Base-by-base conservation (phyloP, 176 grass and related monocot genomes). In the Hsuehochloa calcarea region DNA sequence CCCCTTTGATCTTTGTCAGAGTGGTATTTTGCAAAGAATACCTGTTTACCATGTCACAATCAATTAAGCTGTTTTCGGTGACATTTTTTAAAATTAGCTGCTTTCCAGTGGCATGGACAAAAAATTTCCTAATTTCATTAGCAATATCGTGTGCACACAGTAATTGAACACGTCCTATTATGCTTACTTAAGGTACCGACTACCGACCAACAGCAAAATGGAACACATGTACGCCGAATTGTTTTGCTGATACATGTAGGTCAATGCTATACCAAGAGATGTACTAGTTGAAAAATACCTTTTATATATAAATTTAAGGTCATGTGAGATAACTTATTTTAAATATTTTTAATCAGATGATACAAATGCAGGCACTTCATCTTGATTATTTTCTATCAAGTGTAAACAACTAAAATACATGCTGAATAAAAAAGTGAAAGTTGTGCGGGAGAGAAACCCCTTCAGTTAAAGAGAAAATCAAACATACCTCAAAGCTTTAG, bases 401-500 rank as follows among this genome's bases (percentile, higher is more conserved):
- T 47, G 54, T 74, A 74, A 44, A 52, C 22, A 34, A 58, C 54
- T 80, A 67, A 51, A 69, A 79, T 78, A 66, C 26, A 70, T 34
- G 51, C 12, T 67, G 37, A 66, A 75, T 75, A 67, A 75, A n/a
- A 35, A n/a, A 81, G 25, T 5, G 47, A 49, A 49, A 56, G 81
- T 15, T 37, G 47, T 80, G 63, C 47, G 34, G 16, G 16, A 13
- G 19, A 55, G 15, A 77, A 87, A 68, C 38, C 5, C 43, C 49
- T 39, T 15, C 12, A 72, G 44, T 35, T 82, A 60, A 85, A 49
- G 37, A 47, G 6, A 40, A 84, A 74, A 71, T 77, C 51, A 78
- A 64, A 90, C 87, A 85, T 82, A 95, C 96, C 93, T 92, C 80
- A 98, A 90, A 87, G 96, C 93, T 95, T 98, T 98, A 67, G 91